These are phyloP conservation scores for Acacia acuminata DNA, from an alignment of 306 rosid genomes.

Conservation along the genomic window DNA sequence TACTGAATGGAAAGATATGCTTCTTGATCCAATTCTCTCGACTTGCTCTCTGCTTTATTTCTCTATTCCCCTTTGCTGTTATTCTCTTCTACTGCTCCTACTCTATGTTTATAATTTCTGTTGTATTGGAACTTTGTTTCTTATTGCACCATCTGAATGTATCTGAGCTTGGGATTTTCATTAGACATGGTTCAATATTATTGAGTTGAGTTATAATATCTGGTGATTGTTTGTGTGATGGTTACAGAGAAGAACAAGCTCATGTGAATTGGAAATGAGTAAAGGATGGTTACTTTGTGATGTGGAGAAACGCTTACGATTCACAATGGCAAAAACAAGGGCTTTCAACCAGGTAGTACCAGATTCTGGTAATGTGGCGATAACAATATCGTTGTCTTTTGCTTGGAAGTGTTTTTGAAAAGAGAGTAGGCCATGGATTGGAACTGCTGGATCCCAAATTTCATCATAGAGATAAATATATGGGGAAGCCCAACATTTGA, in stretches of 20 bases:
- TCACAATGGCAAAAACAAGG: conserved; percentile 34
- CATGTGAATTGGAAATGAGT: conserved; percentile 34
- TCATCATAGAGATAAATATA: conserved; percentile 37
- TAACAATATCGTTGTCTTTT: neutral
- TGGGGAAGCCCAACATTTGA: neutral
- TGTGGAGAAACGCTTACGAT: neutral
- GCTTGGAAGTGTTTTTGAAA: conserved; percentile 33
- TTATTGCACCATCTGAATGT: no score
- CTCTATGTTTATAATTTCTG: no score
- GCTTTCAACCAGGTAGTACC: conserved; percentile 60
- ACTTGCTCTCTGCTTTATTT: no score
- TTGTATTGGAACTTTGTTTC: no score
- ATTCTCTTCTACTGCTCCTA: no score
- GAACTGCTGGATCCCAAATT: conserved; percentile 37
- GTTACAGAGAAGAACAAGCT: conserved; percentile 42
- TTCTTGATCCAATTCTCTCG: no score
- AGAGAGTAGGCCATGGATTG: conserved; percentile 25
- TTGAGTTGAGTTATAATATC: no score
- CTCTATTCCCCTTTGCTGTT: no score
- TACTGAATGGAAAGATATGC: no score
- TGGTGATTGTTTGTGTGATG: neutral
- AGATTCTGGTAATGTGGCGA: conserved; percentile 32
- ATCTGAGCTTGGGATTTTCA: no score
- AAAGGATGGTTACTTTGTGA: no score
- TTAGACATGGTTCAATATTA: no score